Evolutionary conservation across 768 basidiomycete genomes (phyloP).

Genomic region (Auriscalpium microsporum): DNA sequence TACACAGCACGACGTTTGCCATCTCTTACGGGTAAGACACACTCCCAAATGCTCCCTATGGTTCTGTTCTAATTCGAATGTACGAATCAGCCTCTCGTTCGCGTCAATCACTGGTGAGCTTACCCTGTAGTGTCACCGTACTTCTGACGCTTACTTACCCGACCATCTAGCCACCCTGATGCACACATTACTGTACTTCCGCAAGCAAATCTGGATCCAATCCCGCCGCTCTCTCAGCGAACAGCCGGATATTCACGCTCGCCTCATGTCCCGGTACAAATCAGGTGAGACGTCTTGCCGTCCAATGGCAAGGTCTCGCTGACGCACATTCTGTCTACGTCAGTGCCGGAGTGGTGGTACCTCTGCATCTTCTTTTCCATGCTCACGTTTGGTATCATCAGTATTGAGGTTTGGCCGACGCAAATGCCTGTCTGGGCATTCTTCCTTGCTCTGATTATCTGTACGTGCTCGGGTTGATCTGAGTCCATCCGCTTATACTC

Average conservation of each 20-base stretch:
- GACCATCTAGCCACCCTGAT: constrained; percentile 41
- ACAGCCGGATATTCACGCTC: constrained; percentile 77
- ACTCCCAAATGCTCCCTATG: too few species aligned
- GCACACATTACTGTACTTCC: constrained; percentile 69
- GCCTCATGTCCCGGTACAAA: constrained; percentile 65
- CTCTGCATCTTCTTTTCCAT: constrained; percentile 50
- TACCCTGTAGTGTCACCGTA: too few species aligned
- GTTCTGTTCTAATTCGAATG: too few species aligned
- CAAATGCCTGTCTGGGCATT: constrained; percentile 68
- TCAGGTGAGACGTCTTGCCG: constrained; percentile 86
- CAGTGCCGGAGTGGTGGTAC: constrained; percentile 78
- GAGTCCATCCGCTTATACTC: constrained; percentile 21
- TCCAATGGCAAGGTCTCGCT: constrained; percentile 33
- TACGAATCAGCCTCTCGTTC: constrained; percentile 44
- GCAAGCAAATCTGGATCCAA: constrained; percentile 73
- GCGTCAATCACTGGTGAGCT: constrained; percentile 50
- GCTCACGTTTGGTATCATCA: constrained; percentile 59
- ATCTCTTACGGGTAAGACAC: constrained; percentile 52
- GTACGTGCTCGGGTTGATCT: constrained; percentile 22
- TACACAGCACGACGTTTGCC: constrained; percentile 47
- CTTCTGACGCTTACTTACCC: neutral
- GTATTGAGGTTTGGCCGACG: constrained; percentile 66
- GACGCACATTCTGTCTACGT: constrained; percentile 86
- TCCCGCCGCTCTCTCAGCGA: constrained; percentile 61
- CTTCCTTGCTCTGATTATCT: constrained; percentile 56